These are phyloP conservation scores for Fraxinus floribunda DNA, from an alignment of 305 asterid genomes.

Conservation along the genomic window DNA sequence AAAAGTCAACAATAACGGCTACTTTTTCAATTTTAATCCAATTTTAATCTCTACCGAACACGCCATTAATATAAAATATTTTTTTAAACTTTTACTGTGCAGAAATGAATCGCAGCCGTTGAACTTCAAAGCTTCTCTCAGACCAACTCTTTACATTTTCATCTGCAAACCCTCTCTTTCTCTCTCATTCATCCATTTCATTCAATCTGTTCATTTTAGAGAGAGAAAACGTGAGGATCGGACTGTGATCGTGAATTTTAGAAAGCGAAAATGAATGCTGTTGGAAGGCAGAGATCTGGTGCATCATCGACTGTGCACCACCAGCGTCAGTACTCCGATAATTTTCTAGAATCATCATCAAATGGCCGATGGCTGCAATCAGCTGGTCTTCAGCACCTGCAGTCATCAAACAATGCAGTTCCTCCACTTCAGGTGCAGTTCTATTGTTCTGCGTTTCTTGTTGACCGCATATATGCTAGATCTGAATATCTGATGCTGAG, in stretches of 20 bases:
- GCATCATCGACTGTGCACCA: slow-evolving; percentile 66
- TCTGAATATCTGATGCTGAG: slow-evolving; percentile 41
- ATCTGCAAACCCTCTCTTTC: slow-evolving; percentile 22
- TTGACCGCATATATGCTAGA: not conserved
- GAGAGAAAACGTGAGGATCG: slow-evolving; percentile 5
- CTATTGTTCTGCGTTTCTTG: not conserved
- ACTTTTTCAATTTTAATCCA: too few species aligned
- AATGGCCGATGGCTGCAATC: slow-evolving; percentile 96
- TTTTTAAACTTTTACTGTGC: not conserved
- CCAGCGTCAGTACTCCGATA: slow-evolving; percentile 86
- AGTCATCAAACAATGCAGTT: slow-evolving; percentile 62
- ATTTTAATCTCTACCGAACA: too few species aligned
- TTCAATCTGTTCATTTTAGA: slow-evolving; percentile 7
- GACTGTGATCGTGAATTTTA: slow-evolving; percentile 16
- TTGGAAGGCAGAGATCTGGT: slow-evolving; percentile 90
- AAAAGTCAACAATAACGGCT: too few species aligned
- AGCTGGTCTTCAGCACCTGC: slow-evolving; percentile 92
- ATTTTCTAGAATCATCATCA: slow-evolving; percentile 68
- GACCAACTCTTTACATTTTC: slow-evolving; percentile 20
- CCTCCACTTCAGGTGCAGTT: slow-evolving; percentile 59
- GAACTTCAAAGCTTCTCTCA: slow-evolving; percentile 34
- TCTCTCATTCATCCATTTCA: slow-evolving; percentile 7
- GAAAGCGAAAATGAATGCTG: slow-evolving; percentile 64
- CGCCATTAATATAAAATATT: too few species aligned
- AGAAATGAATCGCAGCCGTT: slow-evolving; percentile 44